These are phyloP conservation scores for Tolypocladium tropicale DNA, from an alignment of 2,329 filamentous ascomycete genomes.

Conservation along the genomic window DNA sequence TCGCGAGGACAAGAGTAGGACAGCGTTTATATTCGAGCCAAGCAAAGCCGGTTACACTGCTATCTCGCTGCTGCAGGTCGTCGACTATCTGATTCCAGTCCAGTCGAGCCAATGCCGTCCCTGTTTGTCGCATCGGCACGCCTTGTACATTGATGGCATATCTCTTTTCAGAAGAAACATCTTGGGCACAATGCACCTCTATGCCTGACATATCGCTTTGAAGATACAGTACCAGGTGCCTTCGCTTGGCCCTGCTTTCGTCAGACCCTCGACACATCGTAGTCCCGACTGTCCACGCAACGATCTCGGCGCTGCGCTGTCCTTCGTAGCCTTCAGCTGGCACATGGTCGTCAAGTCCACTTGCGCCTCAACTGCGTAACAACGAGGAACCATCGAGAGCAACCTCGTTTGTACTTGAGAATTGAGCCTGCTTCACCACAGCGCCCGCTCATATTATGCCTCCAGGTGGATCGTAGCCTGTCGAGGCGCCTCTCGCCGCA, in stretches of 20 bases:
- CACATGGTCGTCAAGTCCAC: too few species aligned
- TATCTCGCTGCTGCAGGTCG: too few species aligned
- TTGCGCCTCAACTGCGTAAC: neutral
- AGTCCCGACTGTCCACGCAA: neutral
- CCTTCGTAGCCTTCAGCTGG: neutral
- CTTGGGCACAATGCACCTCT: neutral
- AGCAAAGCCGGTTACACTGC: neutral
- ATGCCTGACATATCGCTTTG: neutral
- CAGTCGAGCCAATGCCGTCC: neutral
- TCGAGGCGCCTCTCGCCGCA: conserved; percentile 31
- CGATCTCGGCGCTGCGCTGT: neutral
- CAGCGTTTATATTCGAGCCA: neutral
- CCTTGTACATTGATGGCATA: neutral
- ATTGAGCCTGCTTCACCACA: neutral
- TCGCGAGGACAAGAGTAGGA: too few species aligned
- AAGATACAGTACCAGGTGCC: neutral
- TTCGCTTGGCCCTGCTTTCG: neutral
- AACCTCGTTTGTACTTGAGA: neutral
- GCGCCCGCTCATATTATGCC: conserved; percentile 41
- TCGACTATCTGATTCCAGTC: neutral
- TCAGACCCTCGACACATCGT: neutral
- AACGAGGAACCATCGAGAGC: neutral
- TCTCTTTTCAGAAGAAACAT: neutral
- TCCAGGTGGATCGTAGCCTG: conserved; percentile 46
- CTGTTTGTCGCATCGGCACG: neutral